These are phyloP conservation scores for Chlorella variabilis DNA, from an alignment of 163 green algal species.

Conservation along the genomic window DNA sequence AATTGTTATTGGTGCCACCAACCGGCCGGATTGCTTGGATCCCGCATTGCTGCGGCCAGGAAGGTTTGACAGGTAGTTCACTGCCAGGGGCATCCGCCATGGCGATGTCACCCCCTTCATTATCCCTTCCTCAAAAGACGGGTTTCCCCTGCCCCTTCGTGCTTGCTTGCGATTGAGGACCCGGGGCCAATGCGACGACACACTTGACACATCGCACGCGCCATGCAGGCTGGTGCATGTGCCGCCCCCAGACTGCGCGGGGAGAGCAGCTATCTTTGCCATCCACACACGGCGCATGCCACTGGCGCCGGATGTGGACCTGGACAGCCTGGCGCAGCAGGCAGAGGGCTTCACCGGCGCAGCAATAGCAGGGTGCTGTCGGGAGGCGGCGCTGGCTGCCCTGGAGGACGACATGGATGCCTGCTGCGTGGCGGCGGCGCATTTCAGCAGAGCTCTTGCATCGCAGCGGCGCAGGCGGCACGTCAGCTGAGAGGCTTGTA, in stretches of 20 bases:
- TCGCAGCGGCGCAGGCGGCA: too few relatives aligned
- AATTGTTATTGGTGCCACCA: constrained; percentile 70
- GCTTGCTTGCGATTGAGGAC: too few relatives aligned
- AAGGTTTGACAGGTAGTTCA: constrained; percentile 82
- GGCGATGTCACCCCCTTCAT: too few relatives aligned
- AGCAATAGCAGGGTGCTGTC: constrained; percentile 83
- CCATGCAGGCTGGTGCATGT: constrained; percentile 71
- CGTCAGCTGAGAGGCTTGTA: too few relatives aligned
- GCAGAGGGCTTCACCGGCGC: constrained; percentile 86
- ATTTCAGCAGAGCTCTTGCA: constrained; percentile 20
- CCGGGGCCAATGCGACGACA: too few relatives aligned
- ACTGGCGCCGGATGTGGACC: constrained; percentile 49
- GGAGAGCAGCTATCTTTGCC: constrained; percentile 36
- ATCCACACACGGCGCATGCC: constrained; percentile 50
- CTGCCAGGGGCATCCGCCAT: background rate
- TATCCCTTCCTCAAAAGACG: too few relatives aligned
- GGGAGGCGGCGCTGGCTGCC: constrained; percentile 84
- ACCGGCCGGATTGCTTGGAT: constrained; percentile 83
- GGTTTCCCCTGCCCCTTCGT: too few relatives aligned
- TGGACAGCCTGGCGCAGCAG: constrained; percentile 39
- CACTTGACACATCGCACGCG: too few relatives aligned
- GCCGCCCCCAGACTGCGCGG: constrained; percentile 52
- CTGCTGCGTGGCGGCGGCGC: background rate
- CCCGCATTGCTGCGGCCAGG: constrained; percentile 81
- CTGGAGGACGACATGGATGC: constrained; percentile 52